These are phyloP conservation scores for Trifolium pratense DNA, from an alignment of 306 rosid species.

Conservation along the genomic window DNA sequence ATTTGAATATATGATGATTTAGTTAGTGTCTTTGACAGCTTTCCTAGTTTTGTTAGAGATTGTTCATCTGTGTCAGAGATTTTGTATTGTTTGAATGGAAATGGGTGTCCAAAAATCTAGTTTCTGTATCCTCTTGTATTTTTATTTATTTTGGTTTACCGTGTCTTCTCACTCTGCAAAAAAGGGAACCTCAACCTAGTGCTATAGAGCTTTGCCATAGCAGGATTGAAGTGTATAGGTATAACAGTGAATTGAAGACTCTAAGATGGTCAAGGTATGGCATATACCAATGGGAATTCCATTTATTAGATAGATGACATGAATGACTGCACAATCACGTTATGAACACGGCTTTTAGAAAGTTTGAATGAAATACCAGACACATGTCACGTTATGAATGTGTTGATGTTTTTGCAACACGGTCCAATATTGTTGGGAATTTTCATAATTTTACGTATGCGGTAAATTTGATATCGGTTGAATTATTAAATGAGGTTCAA, in stretches of 20 bases:
- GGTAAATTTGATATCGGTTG: background rate
- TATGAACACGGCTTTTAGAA: background rate
- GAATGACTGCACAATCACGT: background rate
- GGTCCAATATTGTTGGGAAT: background rate
- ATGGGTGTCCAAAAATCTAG: constrained; percentile 41
- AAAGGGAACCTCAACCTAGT: constrained; percentile 5
- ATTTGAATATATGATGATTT: constrained; percentile 52
- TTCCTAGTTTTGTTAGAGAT: constrained; percentile 53
- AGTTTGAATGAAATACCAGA: background rate
- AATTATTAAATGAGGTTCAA: constrained; percentile 16
- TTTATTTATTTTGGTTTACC: constrained; percentile 18
- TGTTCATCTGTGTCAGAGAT: constrained; percentile 62
- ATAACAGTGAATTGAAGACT: constrained; percentile 10
- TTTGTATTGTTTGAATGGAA: constrained; percentile 56
- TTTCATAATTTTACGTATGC: background rate
- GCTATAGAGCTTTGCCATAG: constrained; percentile 20
- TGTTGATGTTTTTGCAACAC: background rate
- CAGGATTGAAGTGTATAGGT: background rate
- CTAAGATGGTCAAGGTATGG: constrained; percentile 1
- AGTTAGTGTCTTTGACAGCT: constrained; percentile 53
- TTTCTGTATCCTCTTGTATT: constrained; percentile 34
- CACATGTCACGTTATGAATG: background rate
- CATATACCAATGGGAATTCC: background rate
- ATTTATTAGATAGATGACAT: background rate
- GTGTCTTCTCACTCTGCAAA: constrained; percentile 35